phyloP scores from a whole-genome alignment of 1,284 basidiomycete species.

The Apiotrichum laibachii region DNA sequence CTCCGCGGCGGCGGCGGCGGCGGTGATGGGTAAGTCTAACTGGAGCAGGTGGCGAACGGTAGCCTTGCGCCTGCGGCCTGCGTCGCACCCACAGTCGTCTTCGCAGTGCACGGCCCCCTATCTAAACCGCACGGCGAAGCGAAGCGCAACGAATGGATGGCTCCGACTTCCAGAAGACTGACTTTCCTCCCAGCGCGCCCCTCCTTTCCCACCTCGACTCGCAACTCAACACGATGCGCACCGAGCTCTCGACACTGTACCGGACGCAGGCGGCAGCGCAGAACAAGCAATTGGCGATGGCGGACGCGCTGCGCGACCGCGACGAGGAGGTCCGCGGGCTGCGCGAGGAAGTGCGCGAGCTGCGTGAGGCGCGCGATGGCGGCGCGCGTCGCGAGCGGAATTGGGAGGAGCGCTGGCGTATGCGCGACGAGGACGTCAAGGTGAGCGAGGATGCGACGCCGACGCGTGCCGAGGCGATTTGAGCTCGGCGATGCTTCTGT shows the following conservation, averaged over 20 bases:
- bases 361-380: conserved; percentile 68
- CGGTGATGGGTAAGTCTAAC: conserved; percentile 62
- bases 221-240: conserved; percentile 83
- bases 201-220: conserved; percentile 88
- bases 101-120: too few species aligned
- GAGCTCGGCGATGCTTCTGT: background rate
- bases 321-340: conserved; percentile 79
- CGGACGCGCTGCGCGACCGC: conserved; percentile 86
- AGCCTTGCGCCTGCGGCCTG: too few species aligned
- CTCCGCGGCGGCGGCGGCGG: conserved; percentile 54
- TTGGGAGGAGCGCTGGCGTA: conserved; percentile 77
- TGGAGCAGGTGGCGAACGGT: conserved; percentile 36
- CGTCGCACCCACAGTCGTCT: too few species aligned
- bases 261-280: conserved; percentile 81
- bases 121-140: too few species aligned
- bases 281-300: conserved; percentile 91
- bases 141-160: too few species aligned
- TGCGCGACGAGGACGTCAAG: conserved; percentile 86
- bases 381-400: conserved; percentile 53
- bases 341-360: conserved; percentile 77
- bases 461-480: background rate
- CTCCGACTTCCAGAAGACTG: too few species aligned
- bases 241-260: conserved; percentile 89
- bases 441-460: conserved; percentile 52
- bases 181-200: conserved; percentile 7